Base-by-base conservation (phyloP, 2,329 filamentous ascomycete genomes). In the Macrophomina tecta region DNA sequence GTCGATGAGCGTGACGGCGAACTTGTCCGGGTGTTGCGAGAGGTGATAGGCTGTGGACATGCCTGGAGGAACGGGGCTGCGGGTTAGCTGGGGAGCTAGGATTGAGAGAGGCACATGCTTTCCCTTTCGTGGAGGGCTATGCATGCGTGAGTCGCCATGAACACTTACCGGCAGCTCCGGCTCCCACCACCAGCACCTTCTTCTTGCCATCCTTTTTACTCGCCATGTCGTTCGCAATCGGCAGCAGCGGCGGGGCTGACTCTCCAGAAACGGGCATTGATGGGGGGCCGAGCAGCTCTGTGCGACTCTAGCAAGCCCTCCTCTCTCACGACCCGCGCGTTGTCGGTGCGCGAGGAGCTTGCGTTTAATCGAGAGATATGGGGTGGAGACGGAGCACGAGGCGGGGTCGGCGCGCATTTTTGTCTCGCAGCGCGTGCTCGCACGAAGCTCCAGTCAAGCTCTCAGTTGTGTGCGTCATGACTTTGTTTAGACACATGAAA, bases 11-110 rank as follows among this genome's bases (percentile, higher is more conserved):
- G 88, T 91, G 12, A 91, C 82, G 51, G 87, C 84, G 78, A 89
- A 91, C 69, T 84, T 85, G 45, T 90, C 84, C 0, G 86, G 86
- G 69, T 91, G 88, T 56, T 90, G 84, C 55, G 88, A 84, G 34
- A 91, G 82, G 36, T 89, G 89, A 36, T 89, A 84, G 11, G 89
- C 89, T 74, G 89, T 91, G 65, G 87, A 87, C 88, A 84, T 84
- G 71, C 82, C 82, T 84, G 61, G 68, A 60, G 68, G 62, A 16
- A 67, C 23, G 40, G 9, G 46, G 48, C 28, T 51, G 56, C 38
- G 49, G 9, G 55, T 16, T 9, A 23, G 23, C 23, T 23, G 23
- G 23, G 1, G 23, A 23, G 1, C 23, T 23, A 23, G 23, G 2
- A 23, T 23, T 23, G 23, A 23, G 23, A 23, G 23, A 2, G 1